phyloP scores from a whole-genome alignment of 2,329 filamentous ascomycete genomes.

The Diplodia intermedia region DNA sequence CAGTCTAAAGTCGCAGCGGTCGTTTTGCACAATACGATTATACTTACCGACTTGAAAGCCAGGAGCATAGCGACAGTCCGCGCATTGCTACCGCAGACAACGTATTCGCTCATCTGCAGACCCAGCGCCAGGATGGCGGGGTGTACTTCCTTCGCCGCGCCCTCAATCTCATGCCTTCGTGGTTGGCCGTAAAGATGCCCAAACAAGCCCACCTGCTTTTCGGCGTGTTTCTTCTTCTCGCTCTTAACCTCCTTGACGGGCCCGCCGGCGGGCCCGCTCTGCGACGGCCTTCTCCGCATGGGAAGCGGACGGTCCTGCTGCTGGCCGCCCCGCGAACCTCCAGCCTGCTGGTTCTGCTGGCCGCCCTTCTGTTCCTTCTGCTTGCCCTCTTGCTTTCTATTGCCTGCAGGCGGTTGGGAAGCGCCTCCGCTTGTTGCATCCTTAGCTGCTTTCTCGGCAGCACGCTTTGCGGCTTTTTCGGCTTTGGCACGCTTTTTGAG shows the following conservation, averaged over 20 bases:
- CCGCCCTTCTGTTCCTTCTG: slow-evolving; percentile 45
- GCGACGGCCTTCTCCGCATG: slow-evolving; percentile 43
- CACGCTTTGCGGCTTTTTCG: slow-evolving; percentile 86
- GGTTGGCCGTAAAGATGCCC: slow-evolving; percentile 82
- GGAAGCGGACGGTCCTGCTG: slow-evolving; percentile 38
- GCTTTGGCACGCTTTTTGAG: slow-evolving; percentile 89
- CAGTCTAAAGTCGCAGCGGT: slow-evolving; percentile 9
- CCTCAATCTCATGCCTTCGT: slow-evolving; percentile 68
- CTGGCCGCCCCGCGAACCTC: slow-evolving; percentile 43
- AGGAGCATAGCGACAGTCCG: slow-evolving; percentile 85
- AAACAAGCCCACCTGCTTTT: slow-evolving; percentile 75
- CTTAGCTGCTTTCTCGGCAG: slow-evolving; percentile 66
- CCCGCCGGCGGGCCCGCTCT: slow-evolving; percentile 40
- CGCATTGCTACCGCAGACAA: slow-evolving; percentile 86
- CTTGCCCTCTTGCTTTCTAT: slow-evolving; percentile 48
- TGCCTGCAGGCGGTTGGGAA: slow-evolving; percentile 46
- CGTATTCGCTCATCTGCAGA: slow-evolving; percentile 88
- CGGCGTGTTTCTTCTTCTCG: slow-evolving; percentile 43
- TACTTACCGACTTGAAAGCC: slow-evolving; percentile 81
- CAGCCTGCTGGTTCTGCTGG: slow-evolving; percentile 46
- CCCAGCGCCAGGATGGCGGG: slow-evolving; percentile 84
- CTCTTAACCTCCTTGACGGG: slow-evolving; percentile 43
- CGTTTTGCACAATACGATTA: no score
- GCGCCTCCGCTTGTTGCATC: slow-evolving; percentile 38
- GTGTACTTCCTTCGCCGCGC: slow-evolving; percentile 75